These are phyloP conservation scores for Pyrenochaeta sp. DNA, from an alignment of 2,329 filamentous ascomycete species.

Conservation along the genomic window DNA sequence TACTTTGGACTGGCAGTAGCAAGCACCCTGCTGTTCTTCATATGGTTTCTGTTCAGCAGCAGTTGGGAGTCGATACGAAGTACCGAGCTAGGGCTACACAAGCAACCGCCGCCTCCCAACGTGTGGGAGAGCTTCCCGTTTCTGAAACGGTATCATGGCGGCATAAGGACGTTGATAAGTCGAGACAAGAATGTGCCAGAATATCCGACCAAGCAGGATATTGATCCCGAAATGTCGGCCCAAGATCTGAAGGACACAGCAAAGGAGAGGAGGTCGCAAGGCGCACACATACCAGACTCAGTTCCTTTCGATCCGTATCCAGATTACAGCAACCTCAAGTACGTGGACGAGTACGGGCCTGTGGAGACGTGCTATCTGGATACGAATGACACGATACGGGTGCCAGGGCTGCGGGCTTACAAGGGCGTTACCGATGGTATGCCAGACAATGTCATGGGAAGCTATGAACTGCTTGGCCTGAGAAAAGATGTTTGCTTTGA, in stretches of 20 bases:
- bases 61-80: constrained; percentile 74
- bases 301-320: constrained; percentile 73
- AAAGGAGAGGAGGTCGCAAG: constrained; percentile 42
- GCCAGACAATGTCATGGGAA: constrained; percentile 85
- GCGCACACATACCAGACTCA: constrained; percentile 36
- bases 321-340: constrained; percentile 66
- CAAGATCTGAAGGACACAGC: constrained; percentile 32
- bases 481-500: constrained; percentile 93
- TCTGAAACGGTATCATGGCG: constrained; percentile 88
- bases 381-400: constrained; percentile 66
- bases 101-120: constrained; percentile 70
- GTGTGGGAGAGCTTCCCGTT: constrained; percentile 90
- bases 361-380: constrained; percentile 84
- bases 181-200: constrained; percentile 76
- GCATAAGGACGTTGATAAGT: constrained; percentile 75
- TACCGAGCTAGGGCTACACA: constrained; percentile 66
- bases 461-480: constrained; percentile 80
- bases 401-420: constrained; percentile 78
- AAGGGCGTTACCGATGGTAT: constrained; percentile 83
- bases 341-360: constrained; percentile 64
- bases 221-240: constrained; percentile 48
- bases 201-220: constrained; percentile 74
- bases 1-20: constrained; percentile 80
- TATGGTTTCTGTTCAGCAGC: constrained; percentile 76
- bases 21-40: constrained; percentile 76